Percentiles rank a stretch among this genome's conserved stretches.
Evolutionary conservation across 805 yeast species (phyloP).

Genomic region (Metschnikowia continentalis): DNA sequence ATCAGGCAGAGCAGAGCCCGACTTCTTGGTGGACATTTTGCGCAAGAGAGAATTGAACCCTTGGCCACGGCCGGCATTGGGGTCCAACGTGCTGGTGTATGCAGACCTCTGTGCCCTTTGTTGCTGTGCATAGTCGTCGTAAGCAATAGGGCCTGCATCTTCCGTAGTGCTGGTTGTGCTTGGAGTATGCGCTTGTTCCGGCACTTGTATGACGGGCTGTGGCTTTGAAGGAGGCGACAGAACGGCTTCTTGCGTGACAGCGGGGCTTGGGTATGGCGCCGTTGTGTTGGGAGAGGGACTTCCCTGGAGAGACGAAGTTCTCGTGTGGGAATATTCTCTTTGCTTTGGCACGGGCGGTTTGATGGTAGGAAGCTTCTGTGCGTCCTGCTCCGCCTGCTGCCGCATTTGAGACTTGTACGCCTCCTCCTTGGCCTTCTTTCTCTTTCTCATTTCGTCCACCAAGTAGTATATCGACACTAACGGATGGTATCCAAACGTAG

Average conservation of each 20-base stretch:
- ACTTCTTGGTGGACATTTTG: slow-evolving; percentile 33
- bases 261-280: slow-evolving; percentile 2
- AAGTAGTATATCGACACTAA: slow-evolving; percentile 79
- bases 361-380: neutral
- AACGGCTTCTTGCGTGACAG: slow-evolving; percentile 2
- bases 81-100: slow-evolving; percentile 30
- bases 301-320: slow-evolving; percentile 1
- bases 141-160: neutral
- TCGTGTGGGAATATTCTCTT: neutral
- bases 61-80: slow-evolving; percentile 22
- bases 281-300: neutral
- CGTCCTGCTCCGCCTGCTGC: slow-evolving; percentile 15
- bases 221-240: neutral
- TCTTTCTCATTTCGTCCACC: slow-evolving; percentile 76
- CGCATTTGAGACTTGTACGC: slow-evolving; percentile 30
- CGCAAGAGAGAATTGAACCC: slow-evolving; percentile 37
- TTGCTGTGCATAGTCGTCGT: neutral
- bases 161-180: slow-evolving; percentile 11
- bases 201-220: slow-evolving; percentile 17
- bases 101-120: slow-evolving; percentile 8
- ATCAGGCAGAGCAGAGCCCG: slow-evolving; percentile 15
- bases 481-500: slow-evolving; percentile 86
- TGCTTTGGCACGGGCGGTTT: slow-evolving; percentile 1
- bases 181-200: slow-evolving; percentile 40
- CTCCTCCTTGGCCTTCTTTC: slow-evolving; percentile 60